Base-by-base conservation (phyloP, 805 yeast genomes). In the Zygosaccharomyces rouxii region DNA sequence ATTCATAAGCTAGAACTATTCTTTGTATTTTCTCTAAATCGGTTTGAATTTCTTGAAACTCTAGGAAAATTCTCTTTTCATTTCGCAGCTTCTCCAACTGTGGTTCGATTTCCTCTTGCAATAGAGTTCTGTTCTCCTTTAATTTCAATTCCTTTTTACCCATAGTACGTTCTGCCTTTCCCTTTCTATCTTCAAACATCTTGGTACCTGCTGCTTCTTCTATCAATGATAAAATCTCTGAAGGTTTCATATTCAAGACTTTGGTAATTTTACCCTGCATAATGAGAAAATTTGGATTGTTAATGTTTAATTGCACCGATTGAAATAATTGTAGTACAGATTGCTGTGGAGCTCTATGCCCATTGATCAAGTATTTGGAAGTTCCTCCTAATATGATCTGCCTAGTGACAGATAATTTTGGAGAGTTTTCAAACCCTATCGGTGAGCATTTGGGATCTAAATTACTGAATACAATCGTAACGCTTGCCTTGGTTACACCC, bases 261-360 rank as follows among this genome's bases (percentile, higher is more conserved):
- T 94, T 92, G 29, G 99, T 95, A 70, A 95, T 94, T 64, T 89
- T 88, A 51, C 99, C 99, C 70, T 94, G 99, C 99, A 95, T 94
- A 61, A 94, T 94, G 58, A 94, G 76, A 69, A 94, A 94, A 66
- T 94, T 94, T 28, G 99, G 99, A 63, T 92, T 94, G 67, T 94
- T 94, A 66, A 94, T 92, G 63, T 94, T 94, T 53, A 94, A 77
- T 69, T 94, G 99, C 19, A 95, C 96, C 14, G 95, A 84, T 66
- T 92, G 98, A 66, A 95, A 90, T 45, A 95, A 70, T 58, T 85
- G 90, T 48, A 89, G 76, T 1, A 94, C 97, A 9, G 94, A 86
- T 56, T 85, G 94, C 62, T 90, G 98, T 60, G 90, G 96, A 0
- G 97, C 97, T 53, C 95, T 81, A 66, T 89, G 97, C 29, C 99